Conservation (phyloP, 83 land plant species). For the Larix sibirica region DNA sequence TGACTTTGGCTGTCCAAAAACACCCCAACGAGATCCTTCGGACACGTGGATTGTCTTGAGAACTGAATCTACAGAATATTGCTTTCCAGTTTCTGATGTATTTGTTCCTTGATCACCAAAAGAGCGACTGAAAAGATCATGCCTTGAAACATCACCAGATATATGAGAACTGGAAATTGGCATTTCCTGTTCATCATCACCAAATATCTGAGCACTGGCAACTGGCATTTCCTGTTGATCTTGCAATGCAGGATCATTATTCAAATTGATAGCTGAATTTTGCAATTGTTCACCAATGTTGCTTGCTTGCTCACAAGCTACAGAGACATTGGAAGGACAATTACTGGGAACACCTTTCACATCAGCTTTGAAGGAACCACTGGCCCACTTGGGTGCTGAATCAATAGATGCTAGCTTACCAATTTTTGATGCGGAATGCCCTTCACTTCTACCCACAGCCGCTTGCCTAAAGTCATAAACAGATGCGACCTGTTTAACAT, state of each 20-base stretch:
- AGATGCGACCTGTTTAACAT: not conserved
- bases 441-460: not conserved
- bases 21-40: not conserved
- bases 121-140: not conserved
- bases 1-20: not conserved
- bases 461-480: not conserved
- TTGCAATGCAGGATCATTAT: not conserved
- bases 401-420: not conserved
- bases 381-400: not conserved
- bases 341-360: not conserved
- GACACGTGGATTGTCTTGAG: not conserved
- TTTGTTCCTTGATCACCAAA: not conserved
- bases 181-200: not conserved
- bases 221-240: not conserved
- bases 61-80: not conserved
- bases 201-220: not conserved
- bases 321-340: not conserved
- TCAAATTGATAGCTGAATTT: not conserved
- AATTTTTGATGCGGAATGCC: not conserved
- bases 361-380: not conserved
- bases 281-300: not conserved
- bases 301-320: not conserved
- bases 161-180: not conserved
- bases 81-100: not conserved
- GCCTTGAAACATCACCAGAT: conserved; percentile 1